Evolutionary conservation across 1,284 basidiomycete genomes (phyloP), one percentile per base, ranked within the genome.

Genomic region (Kwoniella shivajii): DNA sequence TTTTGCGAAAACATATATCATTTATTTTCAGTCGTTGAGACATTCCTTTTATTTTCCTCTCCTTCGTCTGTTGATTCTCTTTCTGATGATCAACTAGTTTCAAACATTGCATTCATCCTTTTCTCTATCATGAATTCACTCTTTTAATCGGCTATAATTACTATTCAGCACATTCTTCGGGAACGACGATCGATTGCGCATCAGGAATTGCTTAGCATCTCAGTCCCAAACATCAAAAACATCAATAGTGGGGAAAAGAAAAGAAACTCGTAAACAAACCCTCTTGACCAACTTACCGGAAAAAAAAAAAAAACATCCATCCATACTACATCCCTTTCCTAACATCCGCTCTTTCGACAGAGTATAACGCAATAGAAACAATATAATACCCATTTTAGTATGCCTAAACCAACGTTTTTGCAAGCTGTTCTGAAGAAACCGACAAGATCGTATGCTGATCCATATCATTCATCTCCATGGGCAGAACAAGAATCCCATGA

Each of bases 351-450:
- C 31, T 47, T n/a, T 53, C 29, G 11, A 20, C 39, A 49, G n/a
- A 18, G 27, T 38, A 22, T 46, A 30, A 9, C n/a, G 13, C n/a
- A 22, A 29, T 27, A 13, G n/a, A 14, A 36, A 47, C 13, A 29
- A n/a, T n/a, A n/a, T n/a, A n/a, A n/a, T n/a, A n/a, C n/a, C n/a
- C n/a, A n/a, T n/a, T n/a, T 18, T 50, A 57, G 43, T 36, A 76
- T 76, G 74, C 69, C 73, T 2, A 71, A 67, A 57, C 71, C 72
- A 18, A 73, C 69, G 9, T 69, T 76, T 41, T 41, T 76, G 20
- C 68, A 76, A 43, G 27, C 66, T 6, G 71, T 73, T 11, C 58
- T 75, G 10, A 57, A 67, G 24, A 72, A 74, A 38, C 74, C 74
- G 10, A 70, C 74, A 0, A 62, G 73, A 18, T 71, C 66, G 14